A percentile compares a stretch with the other conserved stretches of the same genome.
phyloP scores from a whole-genome alignment of 768 basidiomycete species.

The Suillus lakei region DNA sequence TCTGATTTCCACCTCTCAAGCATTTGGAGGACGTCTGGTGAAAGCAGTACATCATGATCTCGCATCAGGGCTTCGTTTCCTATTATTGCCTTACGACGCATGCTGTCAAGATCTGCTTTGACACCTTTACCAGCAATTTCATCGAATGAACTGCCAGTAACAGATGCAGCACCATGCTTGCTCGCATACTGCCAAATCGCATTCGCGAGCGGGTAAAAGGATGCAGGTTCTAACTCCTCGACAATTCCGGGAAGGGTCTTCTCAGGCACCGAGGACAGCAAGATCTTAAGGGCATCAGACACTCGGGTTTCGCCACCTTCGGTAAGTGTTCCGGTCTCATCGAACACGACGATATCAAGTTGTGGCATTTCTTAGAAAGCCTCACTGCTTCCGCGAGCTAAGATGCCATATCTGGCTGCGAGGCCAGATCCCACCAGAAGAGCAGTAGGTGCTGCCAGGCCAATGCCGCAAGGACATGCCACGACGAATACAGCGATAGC shows the following conservation, averaged over 20 bases:
- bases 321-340: slow-evolving; percentile 89
- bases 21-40: slow-evolving; percentile 29
- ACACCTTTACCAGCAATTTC: slow-evolving; percentile 75
- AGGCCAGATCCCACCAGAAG: slow-evolving; percentile 83
- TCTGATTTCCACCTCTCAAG: slow-evolving; percentile 60
- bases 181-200: slow-evolving; percentile 60
- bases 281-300: slow-evolving; percentile 51
- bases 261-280: slow-evolving; percentile 18
- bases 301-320: slow-evolving; percentile 67
- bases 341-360: slow-evolving; percentile 77
- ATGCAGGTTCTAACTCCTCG: slow-evolving; percentile 56
- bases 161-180: slow-evolving; percentile 33
- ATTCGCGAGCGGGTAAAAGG: slow-evolving; percentile 67
- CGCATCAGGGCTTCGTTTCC: slow-evolving; percentile 73
- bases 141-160: slow-evolving; percentile 44
- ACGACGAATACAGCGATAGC: slow-evolving; percentile 84
- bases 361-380: slow-evolving; percentile 84
- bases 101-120: slow-evolving; percentile 48
- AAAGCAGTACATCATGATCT: slow-evolving; percentile 47
- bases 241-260: slow-evolving; percentile 56
- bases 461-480: slow-evolving; percentile 87
- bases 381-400: slow-evolving; percentile 89
- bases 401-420: slow-evolving; percentile 77
- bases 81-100: slow-evolving; percentile 55
- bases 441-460: slow-evolving; percentile 85